Base-by-base conservation (phyloP, 1,139 yeast genomes). In the Lodderomyces metapsilosis region DNA sequence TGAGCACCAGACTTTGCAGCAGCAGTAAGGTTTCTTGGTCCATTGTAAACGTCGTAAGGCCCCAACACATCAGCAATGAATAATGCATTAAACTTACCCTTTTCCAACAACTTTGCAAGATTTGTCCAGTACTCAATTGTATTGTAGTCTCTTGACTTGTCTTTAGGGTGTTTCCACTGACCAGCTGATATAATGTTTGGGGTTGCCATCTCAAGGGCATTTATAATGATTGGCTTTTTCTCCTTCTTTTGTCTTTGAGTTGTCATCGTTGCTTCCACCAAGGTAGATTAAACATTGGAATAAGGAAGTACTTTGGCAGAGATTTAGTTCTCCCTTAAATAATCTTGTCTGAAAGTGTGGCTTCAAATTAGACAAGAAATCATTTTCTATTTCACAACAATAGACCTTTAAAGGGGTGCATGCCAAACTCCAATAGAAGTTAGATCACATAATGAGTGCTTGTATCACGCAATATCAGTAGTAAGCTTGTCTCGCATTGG, bases 21-120 rank as follows among this genome's bases (percentile, higher is more conserved):
- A 7, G 69, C 68, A 1, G 49, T 53, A 32, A 61, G 48, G 44
- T 68, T 65, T 10, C 55, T 43, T 5, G 71, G 71, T 2, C 72
- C 71, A 40, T 67, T 62, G 45, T 62, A 68, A 10, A 65, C 71
- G 47, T 68, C 74, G 48, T 65, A 69, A 3, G 64, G 63, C 3
- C 74, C 76, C 33, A 71, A 54, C 3, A 68, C 70, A 54, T 73
- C 78, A 31, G 77, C 78, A 46, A 73, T 55, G 49, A 73, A 73
- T 15, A 72, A 49, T 1, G 69, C 68, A 46, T 69, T 70, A 42
- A 73, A 57, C 48, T 72, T 67, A 4, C 76, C 78, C 40, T 58
- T 59, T 49, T 73, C 78, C 36, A 74, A 61, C 21, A 66, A 43
- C 45, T 69, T 61, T 6, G 77, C 78, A 15, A 73, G 49, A 38